Evolutionary conservation across 805 yeast species (phyloP).

Genomic region (Yarrowia bubula): DNA sequence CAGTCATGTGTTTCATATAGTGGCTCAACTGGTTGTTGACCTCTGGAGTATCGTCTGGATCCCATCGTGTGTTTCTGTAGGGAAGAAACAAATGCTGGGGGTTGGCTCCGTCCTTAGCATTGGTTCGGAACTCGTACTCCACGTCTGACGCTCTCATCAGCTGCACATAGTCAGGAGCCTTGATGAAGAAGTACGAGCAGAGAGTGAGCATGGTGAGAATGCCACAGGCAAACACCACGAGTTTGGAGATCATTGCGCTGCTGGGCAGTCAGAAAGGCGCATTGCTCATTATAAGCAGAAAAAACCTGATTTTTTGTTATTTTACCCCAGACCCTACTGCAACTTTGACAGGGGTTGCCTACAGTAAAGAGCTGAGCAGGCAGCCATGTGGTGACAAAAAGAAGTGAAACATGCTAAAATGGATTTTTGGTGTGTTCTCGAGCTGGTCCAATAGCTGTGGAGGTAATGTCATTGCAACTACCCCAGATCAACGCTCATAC

Average conservation of each 20-base stretch:
- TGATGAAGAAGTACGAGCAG: slow-evolving; percentile 8
- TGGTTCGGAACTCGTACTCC: neutral
- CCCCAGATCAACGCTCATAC: no score
- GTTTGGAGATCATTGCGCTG: neutral
- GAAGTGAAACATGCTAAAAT: no score
- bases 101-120: neutral
- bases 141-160: neutral
- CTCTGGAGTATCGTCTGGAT: neutral
- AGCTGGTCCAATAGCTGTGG: no score
- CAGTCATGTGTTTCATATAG: neutral
- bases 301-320: neutral
- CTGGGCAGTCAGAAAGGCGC: neutral
- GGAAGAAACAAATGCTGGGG: neutral
- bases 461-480: no score
- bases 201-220: neutral
- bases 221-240: neutral
- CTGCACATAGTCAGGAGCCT: neutral
- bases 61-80: slow-evolving; percentile 7
- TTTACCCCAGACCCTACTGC: neutral
- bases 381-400: no score
- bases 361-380: no score
- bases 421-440: no score
- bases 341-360: neutral
- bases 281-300: no score
- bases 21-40: neutral